A percentile compares a stretch with the other conserved stretches of the same genome.
Conservation (phyloP, 2,329 filamentous ascomycete genomes). For the Seiridium cupressi region DNA sequence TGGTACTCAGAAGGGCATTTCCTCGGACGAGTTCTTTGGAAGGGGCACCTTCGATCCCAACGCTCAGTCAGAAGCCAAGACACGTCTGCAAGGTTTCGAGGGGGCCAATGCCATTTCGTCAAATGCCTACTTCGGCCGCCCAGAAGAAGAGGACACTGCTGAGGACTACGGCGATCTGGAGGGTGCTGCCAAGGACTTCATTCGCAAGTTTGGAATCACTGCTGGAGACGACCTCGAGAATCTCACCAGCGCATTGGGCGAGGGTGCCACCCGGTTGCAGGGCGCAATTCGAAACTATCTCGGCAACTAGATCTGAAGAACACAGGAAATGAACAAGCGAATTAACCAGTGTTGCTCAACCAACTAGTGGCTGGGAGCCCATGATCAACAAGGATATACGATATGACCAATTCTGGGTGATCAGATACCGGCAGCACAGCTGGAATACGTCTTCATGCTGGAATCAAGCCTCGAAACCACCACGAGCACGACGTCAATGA, state of each 20-base stretch:
- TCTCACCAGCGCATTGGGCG: slow-evolving; percentile 76
- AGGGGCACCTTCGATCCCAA: slow-evolving; percentile 81
- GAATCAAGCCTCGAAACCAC: too few relatives aligned
- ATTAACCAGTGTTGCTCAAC: background rate
- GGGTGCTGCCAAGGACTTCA: slow-evolving; percentile 90
- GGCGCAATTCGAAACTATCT: slow-evolving; percentile 67
- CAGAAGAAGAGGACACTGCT: slow-evolving; percentile 21
- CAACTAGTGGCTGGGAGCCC: too few relatives aligned
- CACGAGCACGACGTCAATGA: slow-evolving; percentile 1
- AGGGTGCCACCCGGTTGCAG: slow-evolving; percentile 82
- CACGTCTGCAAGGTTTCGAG: slow-evolving; percentile 86
- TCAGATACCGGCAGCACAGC: background rate
- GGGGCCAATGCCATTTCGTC: slow-evolving; percentile 89
- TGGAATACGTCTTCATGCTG: background rate
- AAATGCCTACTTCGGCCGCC: slow-evolving; percentile 62
- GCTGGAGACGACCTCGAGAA: slow-evolving; percentile 96
- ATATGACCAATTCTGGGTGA: background rate
- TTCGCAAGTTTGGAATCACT: slow-evolving; percentile 91
- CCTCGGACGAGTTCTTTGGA: slow-evolving; percentile 97
- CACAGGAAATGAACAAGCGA: background rate
- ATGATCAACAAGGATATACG: too few relatives aligned
- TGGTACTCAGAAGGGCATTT: slow-evolving; percentile 90
- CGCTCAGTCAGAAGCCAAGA: slow-evolving; percentile 81
- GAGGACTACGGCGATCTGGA: slow-evolving; percentile 92
- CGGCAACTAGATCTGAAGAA: slow-evolving; percentile 43